A percentile compares a stretch with the other conserved stretches of the same genome.
phyloP scores from a whole-genome alignment of 805 yeast species.

The Millerozyma miso region DNA sequence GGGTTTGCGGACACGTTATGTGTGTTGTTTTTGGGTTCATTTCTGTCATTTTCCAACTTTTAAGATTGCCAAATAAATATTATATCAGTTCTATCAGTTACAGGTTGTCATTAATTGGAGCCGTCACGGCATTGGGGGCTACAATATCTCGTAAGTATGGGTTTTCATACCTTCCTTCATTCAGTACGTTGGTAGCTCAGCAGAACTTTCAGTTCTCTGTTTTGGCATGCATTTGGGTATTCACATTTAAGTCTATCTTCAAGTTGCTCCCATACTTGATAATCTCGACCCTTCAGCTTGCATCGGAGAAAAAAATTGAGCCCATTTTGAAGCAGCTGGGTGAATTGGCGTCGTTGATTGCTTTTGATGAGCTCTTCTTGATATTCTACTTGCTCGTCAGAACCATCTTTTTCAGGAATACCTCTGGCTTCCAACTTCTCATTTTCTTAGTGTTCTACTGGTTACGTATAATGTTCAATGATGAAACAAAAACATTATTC shows the following conservation, averaged over 20 bases:
- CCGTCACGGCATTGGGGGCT: conserved; percentile 46
- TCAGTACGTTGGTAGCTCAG: conserved; percentile 61
- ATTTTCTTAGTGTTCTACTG: conserved; percentile 60
- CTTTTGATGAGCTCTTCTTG: conserved; percentile 58
- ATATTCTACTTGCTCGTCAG: conserved; percentile 52
- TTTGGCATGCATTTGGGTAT: conserved; percentile 54
- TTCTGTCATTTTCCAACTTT: conserved; percentile 31
- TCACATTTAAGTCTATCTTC: conserved; percentile 61
- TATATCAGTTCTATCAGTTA: conserved; percentile 50
- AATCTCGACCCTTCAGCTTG: conserved; percentile 56
- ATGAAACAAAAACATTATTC: conserved; percentile 43
- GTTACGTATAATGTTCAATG: conserved; percentile 61
- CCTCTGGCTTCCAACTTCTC: conserved; percentile 65
- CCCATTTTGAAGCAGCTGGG: conserved; percentile 36
- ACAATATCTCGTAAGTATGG: conserved; percentile 60
- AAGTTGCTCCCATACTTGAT: conserved; percentile 59
- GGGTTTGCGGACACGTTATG: conserved; percentile 55
- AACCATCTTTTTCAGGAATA: conserved; percentile 58
- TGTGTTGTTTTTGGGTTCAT: conserved; percentile 45
- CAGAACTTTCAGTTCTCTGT: conserved; percentile 70
- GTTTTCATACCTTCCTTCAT: conserved; percentile 52
- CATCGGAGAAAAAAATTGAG: conserved; percentile 35
- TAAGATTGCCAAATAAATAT: conserved; percentile 35
- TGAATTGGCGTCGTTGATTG: conserved; percentile 43
- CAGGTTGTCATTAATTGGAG: conserved; percentile 54